Conservation (phyloP, 495 filamentous ascomycete genomes). For the Podospora tetraspora region DNA sequence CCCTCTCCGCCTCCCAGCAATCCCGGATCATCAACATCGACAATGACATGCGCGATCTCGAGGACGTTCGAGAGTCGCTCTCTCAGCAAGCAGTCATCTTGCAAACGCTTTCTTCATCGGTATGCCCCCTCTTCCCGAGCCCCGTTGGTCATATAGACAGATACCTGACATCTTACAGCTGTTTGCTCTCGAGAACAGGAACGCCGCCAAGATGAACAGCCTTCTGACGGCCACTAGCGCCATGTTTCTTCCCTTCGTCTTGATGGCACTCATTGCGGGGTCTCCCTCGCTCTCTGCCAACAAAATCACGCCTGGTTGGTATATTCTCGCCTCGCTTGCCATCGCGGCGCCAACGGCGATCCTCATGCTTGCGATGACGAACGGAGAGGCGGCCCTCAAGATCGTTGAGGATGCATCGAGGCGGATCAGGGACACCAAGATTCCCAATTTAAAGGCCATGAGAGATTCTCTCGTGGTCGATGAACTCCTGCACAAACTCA, state of each 20-base stretch:
- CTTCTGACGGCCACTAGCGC: neutral
- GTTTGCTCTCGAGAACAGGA: neutral
- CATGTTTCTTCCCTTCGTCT: neutral
- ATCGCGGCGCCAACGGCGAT: neutral
- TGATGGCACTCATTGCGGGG: neutral
- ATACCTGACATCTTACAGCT: neutral
- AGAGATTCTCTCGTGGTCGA: neutral
- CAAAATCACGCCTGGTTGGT: neutral
- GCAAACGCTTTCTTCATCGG: neutral
- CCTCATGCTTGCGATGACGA: neutral
- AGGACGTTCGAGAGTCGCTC: neutral
- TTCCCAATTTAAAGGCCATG: neutral
- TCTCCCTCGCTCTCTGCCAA: neutral
- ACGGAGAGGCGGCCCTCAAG: neutral
- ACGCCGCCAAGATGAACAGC: neutral
- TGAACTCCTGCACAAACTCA: neutral
- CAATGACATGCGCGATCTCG: conserved; percentile 14
- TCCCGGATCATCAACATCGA: conserved; percentile 9
- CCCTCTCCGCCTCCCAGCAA: neutral
- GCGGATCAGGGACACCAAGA: neutral
- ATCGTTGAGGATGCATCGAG: neutral
- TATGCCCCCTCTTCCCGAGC: too few species aligned
- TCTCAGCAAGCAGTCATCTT: neutral
- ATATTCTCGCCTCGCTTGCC: neutral
- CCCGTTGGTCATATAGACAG: neutral